Percentiles rank a stretch among this genome's conserved stretches.
These are phyloP conservation scores for Fagus crenata DNA, from an alignment of 306 rosid genomes.

Conservation along the genomic window DNA sequence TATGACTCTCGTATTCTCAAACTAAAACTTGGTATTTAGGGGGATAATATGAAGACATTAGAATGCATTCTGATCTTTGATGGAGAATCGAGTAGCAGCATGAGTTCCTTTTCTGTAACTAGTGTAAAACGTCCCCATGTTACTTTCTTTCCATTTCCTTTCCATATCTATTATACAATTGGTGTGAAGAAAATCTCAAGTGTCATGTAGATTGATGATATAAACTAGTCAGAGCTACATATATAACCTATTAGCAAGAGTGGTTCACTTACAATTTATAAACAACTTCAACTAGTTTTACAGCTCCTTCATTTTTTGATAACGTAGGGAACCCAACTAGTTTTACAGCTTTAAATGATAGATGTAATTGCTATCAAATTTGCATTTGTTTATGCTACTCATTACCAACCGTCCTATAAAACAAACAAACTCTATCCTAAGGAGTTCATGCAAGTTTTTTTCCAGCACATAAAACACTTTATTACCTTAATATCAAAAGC, in stretches of 20 bases:
- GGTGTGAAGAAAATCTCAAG: conserved; percentile 1
- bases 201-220: background rate
- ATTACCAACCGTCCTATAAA: background rate
- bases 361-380: background rate
- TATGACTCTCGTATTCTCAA: no score
- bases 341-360: background rate
- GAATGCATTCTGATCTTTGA: no score
- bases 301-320: background rate
- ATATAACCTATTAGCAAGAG: background rate
- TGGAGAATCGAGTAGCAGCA: no score
- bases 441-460: background rate
- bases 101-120: no score
- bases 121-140: background rate
- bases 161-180: background rate
- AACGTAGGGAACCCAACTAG: background rate
- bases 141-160: background rate
- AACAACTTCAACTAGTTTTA: background rate
- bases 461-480: background rate
- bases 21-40: no score
- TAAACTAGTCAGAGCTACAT: background rate
- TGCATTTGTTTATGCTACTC: background rate
- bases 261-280: background rate
- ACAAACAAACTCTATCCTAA: background rate
- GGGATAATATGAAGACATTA: no score
- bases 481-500: background rate